These are phyloP conservation scores for Trichophyton rubrum DNA, from an alignment of 2,329 filamentous ascomycete species.

Conservation along the genomic window DNA sequence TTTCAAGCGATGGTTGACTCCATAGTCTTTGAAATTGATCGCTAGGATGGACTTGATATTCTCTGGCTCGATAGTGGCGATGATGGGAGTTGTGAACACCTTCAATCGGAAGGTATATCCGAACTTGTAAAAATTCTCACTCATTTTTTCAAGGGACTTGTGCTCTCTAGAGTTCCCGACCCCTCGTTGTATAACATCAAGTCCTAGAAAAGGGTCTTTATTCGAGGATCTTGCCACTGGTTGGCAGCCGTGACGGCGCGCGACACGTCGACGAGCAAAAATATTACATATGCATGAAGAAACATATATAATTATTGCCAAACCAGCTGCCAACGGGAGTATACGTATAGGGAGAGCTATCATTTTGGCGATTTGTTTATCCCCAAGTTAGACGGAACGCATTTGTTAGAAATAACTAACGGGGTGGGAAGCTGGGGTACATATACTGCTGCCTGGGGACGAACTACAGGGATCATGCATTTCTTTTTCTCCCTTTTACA, in stretches of 20 bases:
- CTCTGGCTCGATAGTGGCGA: slow-evolving; percentile 19
- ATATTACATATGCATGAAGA: slow-evolving; percentile 7
- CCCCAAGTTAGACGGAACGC: background rate
- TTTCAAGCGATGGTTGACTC: slow-evolving; percentile 24
- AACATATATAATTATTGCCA: background rate
- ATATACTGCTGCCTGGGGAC: background rate
- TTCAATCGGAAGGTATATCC: slow-evolving; percentile 7
- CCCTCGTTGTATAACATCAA: slow-evolving; percentile 34
- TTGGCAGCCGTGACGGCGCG: slow-evolving; percentile 30
- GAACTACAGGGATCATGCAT: background rate
- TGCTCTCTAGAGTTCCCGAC: slow-evolving; percentile 1
- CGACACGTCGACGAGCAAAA: slow-evolving; percentile 14
- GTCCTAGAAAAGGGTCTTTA: slow-evolving; percentile 43
- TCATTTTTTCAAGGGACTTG: slow-evolving; percentile 1
- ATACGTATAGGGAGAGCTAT: background rate
- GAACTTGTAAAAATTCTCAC: slow-evolving; percentile 4
- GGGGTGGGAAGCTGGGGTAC: background rate
- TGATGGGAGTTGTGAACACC: slow-evolving; percentile 7
- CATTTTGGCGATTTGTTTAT: background rate
- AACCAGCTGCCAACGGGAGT: background rate
- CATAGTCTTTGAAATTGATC: slow-evolving; percentile 40
- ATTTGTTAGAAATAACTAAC: background rate
- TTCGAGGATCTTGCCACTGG: slow-evolving; percentile 35
- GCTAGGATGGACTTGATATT: slow-evolving; percentile 46
- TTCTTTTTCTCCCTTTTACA: no score